phyloP scores from a whole-genome alignment of 768 basidiomycete species.

The Porphyrellus cyaneotinctus region DNA sequence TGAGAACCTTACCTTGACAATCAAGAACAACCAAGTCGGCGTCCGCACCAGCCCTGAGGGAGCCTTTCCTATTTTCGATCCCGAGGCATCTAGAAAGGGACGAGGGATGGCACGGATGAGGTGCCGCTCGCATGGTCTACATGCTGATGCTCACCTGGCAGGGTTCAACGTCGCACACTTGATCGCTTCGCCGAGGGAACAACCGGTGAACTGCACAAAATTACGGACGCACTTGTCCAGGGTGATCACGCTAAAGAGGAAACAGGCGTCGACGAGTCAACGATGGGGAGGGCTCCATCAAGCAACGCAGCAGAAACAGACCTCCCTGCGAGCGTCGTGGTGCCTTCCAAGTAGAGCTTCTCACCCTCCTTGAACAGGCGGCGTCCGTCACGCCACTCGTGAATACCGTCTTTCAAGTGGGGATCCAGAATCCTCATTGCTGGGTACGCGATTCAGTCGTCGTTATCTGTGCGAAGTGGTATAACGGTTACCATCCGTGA shows the following conservation, averaged over 20 bases:
- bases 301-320: slow-evolving; percentile 28
- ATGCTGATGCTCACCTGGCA: slow-evolving; percentile 51
- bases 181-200: slow-evolving; percentile 79
- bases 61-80: slow-evolving; percentile 77
- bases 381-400: slow-evolving; percentile 85
- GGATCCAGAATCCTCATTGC: slow-evolving; percentile 88
- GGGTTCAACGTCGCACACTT: slow-evolving; percentile 84
- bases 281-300: background rate
- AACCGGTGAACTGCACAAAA: slow-evolving; percentile 78
- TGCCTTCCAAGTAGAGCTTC: slow-evolving; percentile 78
- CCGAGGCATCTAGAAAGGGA: slow-evolving; percentile 56
- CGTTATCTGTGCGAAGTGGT: background rate
- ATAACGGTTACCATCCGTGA: slow-evolving; percentile 72
- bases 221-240: slow-evolving; percentile 84
- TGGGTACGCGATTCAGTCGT: slow-evolving; percentile 26
- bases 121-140: background rate
- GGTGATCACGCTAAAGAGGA: slow-evolving; percentile 59
- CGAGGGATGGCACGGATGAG: background rate
- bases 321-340: slow-evolving; percentile 87
- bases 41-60: slow-evolving; percentile 75
- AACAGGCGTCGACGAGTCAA: background rate
- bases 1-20: slow-evolving; percentile 57
- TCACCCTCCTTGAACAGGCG: slow-evolving; percentile 78
- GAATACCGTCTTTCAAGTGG: slow-evolving; percentile 73
- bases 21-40: slow-evolving; percentile 82